Conservation (phyloP, 2,329 filamentous ascomycete genomes). For the Penicillium psychrosexuale region DNA sequence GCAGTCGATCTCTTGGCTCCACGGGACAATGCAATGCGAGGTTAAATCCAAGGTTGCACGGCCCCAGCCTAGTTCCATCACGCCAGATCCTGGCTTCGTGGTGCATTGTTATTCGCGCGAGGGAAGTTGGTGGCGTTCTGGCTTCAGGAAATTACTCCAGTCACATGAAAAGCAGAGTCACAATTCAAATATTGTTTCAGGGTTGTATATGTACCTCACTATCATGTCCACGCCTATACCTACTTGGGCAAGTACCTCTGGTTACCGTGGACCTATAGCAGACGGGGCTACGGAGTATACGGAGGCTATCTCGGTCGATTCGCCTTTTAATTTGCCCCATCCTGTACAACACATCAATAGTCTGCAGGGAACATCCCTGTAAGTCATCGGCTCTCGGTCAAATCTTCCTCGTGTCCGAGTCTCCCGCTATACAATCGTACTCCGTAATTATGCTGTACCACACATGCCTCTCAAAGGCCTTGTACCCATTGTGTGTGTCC, state of each 20-base stretch:
- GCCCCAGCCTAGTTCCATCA: conserved; percentile 8
- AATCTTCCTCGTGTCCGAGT: conserved; percentile 10
- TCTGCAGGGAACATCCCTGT: conserved; percentile 9
- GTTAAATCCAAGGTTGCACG: conserved; percentile 27
- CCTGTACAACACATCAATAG: conserved; percentile 12
- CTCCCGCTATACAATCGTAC: background rate
- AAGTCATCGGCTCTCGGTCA: background rate
- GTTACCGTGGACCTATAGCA: background rate
- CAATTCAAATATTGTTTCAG: background rate
- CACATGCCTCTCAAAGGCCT: conserved; percentile 9
- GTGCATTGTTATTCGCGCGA: conserved; percentile 17
- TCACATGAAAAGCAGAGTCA: conserved; percentile 1
- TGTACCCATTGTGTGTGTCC: conserved; percentile 6
- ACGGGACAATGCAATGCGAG: conserved; percentile 30
- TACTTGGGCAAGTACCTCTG: background rate
- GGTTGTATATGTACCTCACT: background rate
- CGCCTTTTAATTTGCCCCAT: conserved; percentile 1
- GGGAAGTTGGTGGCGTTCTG: background rate
- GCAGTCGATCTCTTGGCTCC: conserved; percentile 27
- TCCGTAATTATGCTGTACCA: conserved; percentile 4
- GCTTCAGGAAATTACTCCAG: conserved; percentile 5
- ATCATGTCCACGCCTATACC: background rate
- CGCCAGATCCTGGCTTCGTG: conserved; percentile 18
- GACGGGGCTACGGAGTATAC: background rate
- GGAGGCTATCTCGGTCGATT: background rate